Conservation (phyloP, 2,329 filamentous ascomycete genomes). For the Fusarium nisikadoi region DNA sequence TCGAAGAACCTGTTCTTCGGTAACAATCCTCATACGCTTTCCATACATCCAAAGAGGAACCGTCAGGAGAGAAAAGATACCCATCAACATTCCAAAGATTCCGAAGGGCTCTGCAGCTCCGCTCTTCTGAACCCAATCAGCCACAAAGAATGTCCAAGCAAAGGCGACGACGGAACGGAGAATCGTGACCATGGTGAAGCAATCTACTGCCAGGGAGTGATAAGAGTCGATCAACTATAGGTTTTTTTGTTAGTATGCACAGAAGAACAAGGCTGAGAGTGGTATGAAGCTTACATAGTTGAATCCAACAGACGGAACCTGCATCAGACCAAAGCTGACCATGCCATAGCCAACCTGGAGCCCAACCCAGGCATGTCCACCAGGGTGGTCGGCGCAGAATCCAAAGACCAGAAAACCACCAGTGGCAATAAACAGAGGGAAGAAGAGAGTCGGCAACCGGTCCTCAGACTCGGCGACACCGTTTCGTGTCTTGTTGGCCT, state of each 20-base stretch:
- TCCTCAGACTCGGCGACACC: conserved; percentile 49
- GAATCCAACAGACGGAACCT: conserved; percentile 53
- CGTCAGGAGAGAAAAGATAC: conserved; percentile 52
- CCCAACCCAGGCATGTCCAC: conserved; percentile 48
- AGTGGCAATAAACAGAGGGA: conserved; percentile 45
- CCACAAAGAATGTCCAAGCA: conserved; percentile 65
- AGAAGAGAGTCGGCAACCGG: conserved; percentile 47
- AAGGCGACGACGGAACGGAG: conserved; percentile 61
- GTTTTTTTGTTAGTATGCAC: neutral
- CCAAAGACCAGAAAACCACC: conserved; percentile 51
- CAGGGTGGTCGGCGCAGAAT: conserved; percentile 50
- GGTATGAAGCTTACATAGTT: conserved; percentile 48
- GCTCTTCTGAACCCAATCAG: conserved; percentile 55
- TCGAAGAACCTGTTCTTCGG: conserved; percentile 12
- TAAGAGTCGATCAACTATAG: conserved; percentile 62
- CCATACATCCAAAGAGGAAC: conserved; percentile 50
- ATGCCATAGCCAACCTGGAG: conserved; percentile 50
- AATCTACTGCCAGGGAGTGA: conserved; percentile 58
- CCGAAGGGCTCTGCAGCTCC: conserved; percentile 63
- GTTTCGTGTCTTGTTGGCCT: conserved; percentile 34
- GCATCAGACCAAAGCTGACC: conserved; percentile 52
- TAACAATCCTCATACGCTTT: conserved; percentile 53
- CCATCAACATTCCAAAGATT: conserved; percentile 45
- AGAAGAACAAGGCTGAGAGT: fast-evolving
- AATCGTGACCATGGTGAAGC: conserved; percentile 64